Base-by-base conservation (phyloP, 2,329 filamentous ascomycete genomes). In the Aureobasidium leucospermi region DNA sequence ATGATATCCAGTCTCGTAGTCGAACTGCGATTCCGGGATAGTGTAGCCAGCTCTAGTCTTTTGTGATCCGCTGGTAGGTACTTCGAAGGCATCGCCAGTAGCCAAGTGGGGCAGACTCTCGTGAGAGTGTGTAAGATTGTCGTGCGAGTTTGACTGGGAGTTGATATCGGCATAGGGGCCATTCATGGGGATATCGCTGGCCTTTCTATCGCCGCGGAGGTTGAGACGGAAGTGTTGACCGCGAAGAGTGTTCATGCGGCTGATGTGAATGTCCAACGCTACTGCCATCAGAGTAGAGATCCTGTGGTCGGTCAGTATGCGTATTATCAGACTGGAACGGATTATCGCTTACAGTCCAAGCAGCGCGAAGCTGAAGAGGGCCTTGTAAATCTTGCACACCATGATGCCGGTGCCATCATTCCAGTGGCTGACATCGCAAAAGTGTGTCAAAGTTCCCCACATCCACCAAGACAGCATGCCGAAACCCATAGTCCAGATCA, bases 381-480 rank as follows among this genome's bases (percentile, higher is more conserved):
- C 77, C 69, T 85, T 85, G 75, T 84, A 85, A 60, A 77, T 72
- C 57, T 79, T 71, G 67, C 82, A 85, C 48, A 85, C 75, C 68
- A 77, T 76, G 58, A 84, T 76, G 3, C 82, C 83, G 2, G 76
- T 75, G 1, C 77, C 74, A 36, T 77, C 78, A n/a, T 76, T 75
- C 82, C 82, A 85, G 67, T 77, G 76, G 19, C 70, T 66, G 3
- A 70, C 65, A 46, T 73, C 76, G 71, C 82, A 85, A 61, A 75
- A 72, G 60, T 81, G 77, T 7, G 72, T 67, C 58, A 85, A 70
- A 0, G 82, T 84, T 52, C 75, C 72, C 42, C 75, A 75, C 66
- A 79, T 76, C 73, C 78, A 82, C 76, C 78, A 83, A 36, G 74
- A 73, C 8, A 85, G 69, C 8, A 85, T 73, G 45, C 70, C 72